phyloP scores from a whole-genome alignment of 129 eudicot genomes.

The Saposhnikovia divaricata region DNA sequence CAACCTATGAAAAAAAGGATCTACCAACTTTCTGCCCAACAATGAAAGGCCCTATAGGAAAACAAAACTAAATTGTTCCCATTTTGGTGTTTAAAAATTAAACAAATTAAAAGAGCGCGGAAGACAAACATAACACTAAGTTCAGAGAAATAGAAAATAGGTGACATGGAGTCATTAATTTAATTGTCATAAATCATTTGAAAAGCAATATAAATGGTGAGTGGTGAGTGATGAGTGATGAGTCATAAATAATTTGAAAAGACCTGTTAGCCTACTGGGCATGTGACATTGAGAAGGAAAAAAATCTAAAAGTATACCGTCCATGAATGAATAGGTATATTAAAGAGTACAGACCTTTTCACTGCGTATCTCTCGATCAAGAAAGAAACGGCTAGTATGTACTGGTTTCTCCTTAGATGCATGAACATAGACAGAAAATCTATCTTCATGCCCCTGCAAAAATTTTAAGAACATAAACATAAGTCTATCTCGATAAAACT shows the following conservation, averaged over 20 bases:
- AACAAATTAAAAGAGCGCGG: not conserved
- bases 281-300: not conserved
- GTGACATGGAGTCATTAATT: not conserved
- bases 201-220: not conserved
- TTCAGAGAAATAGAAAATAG: not conserved
- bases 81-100: not conserved
- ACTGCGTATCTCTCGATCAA: conserved; percentile 79
- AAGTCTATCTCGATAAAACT: no score
- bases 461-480: not conserved
- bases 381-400: conserved; percentile 74
- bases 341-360: conserved; percentile 42
- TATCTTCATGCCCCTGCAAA: conserved; percentile 87
- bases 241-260: not conserved
- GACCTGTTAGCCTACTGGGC: not conserved
- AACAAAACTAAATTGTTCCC: not conserved
- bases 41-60: not conserved
- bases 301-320: not conserved
- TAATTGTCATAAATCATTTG: not conserved
- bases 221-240: not conserved
- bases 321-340: not conserved
- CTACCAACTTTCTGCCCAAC: not conserved
- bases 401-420: conserved; percentile 78
- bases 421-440: conserved; percentile 81
- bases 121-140: not conserved
- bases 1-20: not conserved